phyloP scores from a whole-genome alignment of 164 flowering plant genomes.

The Buxus sempervirens region DNA sequence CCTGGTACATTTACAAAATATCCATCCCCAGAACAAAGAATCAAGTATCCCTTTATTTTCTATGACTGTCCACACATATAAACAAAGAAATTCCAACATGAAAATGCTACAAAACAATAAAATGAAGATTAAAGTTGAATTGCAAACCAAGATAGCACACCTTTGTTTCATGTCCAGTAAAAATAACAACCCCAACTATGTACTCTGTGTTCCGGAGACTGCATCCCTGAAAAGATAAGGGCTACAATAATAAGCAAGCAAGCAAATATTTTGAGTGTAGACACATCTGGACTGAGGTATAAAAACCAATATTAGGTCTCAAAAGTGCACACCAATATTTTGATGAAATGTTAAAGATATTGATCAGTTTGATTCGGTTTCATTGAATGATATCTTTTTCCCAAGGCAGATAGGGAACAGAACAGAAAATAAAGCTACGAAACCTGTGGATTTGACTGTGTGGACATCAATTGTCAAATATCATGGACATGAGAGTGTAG shows the following conservation, averaged over 20 bases:
- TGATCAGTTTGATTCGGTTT: no score
- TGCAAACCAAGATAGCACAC: conserved; percentile 29
- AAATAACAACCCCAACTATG: conserved; percentile 84
- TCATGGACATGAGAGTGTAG: no score
- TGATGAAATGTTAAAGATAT: no score
- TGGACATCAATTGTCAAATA: no score
- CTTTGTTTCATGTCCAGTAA: conserved; percentile 97
- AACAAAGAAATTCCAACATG: neutral
- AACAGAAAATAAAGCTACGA: no score
- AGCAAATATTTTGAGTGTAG: neutral
- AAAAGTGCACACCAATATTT: no score
- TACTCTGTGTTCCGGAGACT: conserved; percentile 91
- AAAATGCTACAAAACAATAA: neutral
- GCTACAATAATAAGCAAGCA: neutral
- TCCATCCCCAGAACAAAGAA: neutral
- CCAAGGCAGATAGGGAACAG: no score
- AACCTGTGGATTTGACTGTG: no score
- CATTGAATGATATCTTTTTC: no score
- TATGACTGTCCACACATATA: neutral
- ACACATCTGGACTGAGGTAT: neutral
- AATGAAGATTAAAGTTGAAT: neutral
- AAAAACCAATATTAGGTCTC: neutral
- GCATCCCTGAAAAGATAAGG: conserved; percentile 64
- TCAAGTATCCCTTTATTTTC: neutral
- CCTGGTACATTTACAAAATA: neutral